Evolutionary conservation across 169 alveolate genomes (phyloP), one percentile per base, ranked within the genome.

Genomic region (Fabrea salina): DNA sequence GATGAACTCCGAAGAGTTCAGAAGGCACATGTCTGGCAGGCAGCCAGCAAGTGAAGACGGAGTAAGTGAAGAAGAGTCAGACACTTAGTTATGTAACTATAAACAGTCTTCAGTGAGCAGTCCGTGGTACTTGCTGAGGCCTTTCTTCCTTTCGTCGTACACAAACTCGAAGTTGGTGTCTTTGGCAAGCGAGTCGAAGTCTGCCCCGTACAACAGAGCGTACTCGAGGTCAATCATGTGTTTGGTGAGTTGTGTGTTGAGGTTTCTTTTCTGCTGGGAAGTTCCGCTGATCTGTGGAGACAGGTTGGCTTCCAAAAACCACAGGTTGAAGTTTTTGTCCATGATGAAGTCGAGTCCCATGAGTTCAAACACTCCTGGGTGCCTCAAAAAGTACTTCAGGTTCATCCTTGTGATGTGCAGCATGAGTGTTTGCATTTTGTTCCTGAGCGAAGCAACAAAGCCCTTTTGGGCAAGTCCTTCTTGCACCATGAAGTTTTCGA

Each of bases 271-370:
- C 33, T 70, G 49, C n/a, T 41, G 43, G 1, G 59, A 30, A 44
- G 79, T 44, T 6, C 32, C 79, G n/a, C 3, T 22, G 4, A 70
- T 49, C n/a, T 41, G 13, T 43, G 98, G 98, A 16, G 93, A 78
- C 47, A 92, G 70, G 83, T 94, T 94, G 35, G 88, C 86, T 86
- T 94, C 98, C 37, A 94, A 86, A 32, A 70, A 70, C 79, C 79
- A 70, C 5, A 70, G 7, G 22, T 70, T 70, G 44, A 70, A 49
- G 27, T 70, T 33, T 70, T 70, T 25, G 25, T 70, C 79, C 5
- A 70, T 5, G 19, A 70, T 27, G 44, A 70, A 70, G 33, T 70
- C 79, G 8, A 70, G 27, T n/a, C 67, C 79, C 43, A 43, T 47
- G 16, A 7, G 13, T 47, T 70, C 79, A 25, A 44, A 70, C 1